A percentile compares a stretch with the other conserved stretches of the same genome.
phyloP scores from a whole-genome alignment of 352 stramenopile species.

The Phytopythium boreale region DNA sequence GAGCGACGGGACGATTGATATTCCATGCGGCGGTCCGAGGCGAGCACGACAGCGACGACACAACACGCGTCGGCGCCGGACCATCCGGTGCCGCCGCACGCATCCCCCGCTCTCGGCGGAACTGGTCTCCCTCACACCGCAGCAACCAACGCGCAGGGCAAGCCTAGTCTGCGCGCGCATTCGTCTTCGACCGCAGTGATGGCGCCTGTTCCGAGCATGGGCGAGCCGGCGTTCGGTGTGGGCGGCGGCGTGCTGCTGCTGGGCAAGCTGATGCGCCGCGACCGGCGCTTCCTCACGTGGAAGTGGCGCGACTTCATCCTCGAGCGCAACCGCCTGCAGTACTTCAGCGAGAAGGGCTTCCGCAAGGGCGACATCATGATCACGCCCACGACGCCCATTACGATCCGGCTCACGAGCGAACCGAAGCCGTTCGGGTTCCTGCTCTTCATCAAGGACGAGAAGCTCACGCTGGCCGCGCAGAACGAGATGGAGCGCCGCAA shows the following conservation, averaged over 20 bases:
- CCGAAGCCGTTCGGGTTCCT: conserved; percentile 73
- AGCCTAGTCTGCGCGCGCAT: not conserved
- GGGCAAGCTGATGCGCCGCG: conserved; percentile 71
- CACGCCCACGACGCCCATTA: conserved; percentile 61
- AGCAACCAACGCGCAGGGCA: not conserved
- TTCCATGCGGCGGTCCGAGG: conserved; percentile 3
- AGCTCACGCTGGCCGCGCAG: conserved; percentile 70
- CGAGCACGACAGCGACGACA: conserved; percentile 5
- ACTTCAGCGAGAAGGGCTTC: conserved; percentile 74
- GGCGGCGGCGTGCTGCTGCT: conserved; percentile 42
- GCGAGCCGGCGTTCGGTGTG: conserved; percentile 7
- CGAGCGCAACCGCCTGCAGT: conserved; percentile 63
- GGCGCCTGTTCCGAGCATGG: not conserved
- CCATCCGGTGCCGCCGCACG: not conserved
- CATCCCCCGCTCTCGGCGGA: not conserved
- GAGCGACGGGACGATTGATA: conserved; percentile 1
- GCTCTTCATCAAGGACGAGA: conserved; percentile 78
- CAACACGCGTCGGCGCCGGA: conserved; percentile 2
- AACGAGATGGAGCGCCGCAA: conserved; percentile 65
- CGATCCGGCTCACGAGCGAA: conserved; percentile 62
- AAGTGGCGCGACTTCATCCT: conserved; percentile 83
- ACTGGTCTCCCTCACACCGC: not conserved
- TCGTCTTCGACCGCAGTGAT: not conserved
- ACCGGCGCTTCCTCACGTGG: conserved; percentile 79
- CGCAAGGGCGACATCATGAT: conserved; percentile 73